Evolutionary conservation across 495 filamentous ascomycete species (phyloP), one percentile per base, ranked within the genome.

Genomic region (Cairneyella variabilis): DNA sequence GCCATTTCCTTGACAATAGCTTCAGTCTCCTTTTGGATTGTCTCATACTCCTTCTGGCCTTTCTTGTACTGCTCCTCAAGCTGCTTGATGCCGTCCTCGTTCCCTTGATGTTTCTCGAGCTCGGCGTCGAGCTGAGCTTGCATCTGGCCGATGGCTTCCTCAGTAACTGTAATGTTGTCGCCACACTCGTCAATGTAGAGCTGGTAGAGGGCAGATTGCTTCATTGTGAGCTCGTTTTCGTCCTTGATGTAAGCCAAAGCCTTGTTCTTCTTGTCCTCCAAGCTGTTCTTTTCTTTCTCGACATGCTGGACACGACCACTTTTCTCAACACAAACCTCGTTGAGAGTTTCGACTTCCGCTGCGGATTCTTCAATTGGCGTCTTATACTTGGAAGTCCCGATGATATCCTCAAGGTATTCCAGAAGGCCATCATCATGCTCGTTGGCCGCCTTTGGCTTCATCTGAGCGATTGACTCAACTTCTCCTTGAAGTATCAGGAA

Each of bases 341-440:
- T 97, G 37, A 97, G 77, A 3, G 83, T 83, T 63, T 98, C 93
- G 2, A 92, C 87, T 66, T 97, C 86, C 5, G 85, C 69, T 0
- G 90, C 92, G 3, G 89, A 82, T 71, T 97, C 95, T 62, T 97
- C 91, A 61, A 98, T 98, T 0, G 93, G 91, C 3, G 86, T 80
- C 70, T 98, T 98, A 71, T 97, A 98, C 64, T 95, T 95, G 12
- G 91, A 96, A 0, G 93, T 98, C 48, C 93, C 93, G 56, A 98
- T 97, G 60, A 98, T 97, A 66, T 98, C 93, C 64, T 98, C 93
- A 1, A 98, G 82, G 60, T 98, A 98, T 66, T 98, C 93, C 21
- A 98, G 75, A 22, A 98, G 78, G 16, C 93, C 93, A 64, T 98
- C 93, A 59, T 98, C 93, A 59, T 96, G 91, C 61, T 97, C 93